Percentiles rank a stretch among this genome's conserved stretches.
phyloP scores from a whole-genome alignment of 148 eudicot species.

The Rhododendron simsii region DNA sequence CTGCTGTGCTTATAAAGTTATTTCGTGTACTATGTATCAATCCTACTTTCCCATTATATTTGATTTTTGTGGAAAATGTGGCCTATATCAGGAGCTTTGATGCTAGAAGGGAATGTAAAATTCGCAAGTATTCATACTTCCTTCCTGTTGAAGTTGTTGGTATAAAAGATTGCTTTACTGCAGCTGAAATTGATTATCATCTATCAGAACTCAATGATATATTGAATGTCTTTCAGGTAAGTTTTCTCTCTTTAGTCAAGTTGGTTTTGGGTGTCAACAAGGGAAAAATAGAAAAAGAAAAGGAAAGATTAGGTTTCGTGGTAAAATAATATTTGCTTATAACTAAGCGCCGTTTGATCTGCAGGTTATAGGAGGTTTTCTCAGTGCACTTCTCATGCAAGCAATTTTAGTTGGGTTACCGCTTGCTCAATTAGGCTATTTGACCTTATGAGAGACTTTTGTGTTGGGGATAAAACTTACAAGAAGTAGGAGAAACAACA shows the following conservation, averaged over 20 bases:
- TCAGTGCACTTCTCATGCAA: not conserved
- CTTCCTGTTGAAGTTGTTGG: slow-evolving; percentile 86
- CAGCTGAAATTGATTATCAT: slow-evolving; percentile 57
- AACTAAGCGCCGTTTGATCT: not conserved
- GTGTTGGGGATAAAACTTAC: not conserved
- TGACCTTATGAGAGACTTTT: not conserved
- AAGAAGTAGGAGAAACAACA: not conserved
- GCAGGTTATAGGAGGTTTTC: not conserved
- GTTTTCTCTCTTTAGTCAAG: not conserved
- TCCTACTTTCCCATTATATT: not conserved
- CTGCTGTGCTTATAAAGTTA: not conserved
- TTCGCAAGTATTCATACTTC: slow-evolving; percentile 82
- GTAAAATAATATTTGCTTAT: not conserved
- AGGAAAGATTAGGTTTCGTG: not conserved
- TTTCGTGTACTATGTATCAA: not conserved
- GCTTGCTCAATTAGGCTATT: not conserved
- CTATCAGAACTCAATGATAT: slow-evolving; percentile 61
- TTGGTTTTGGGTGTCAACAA: not conserved
- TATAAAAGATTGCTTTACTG: slow-evolving; percentile 36
- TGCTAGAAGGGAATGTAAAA: slow-evolving; percentile 75
- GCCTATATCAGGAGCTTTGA: slow-evolving; percentile 66
- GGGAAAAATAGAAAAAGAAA: not conserved
- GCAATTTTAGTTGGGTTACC: not conserved
- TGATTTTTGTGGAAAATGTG: not conserved
- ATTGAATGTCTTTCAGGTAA: slow-evolving; percentile 70